These are phyloP conservation scores for Phyllosticta capitalensis DNA, from an alignment of 2,329 filamentous ascomycete species.

Conservation along the genomic window DNA sequence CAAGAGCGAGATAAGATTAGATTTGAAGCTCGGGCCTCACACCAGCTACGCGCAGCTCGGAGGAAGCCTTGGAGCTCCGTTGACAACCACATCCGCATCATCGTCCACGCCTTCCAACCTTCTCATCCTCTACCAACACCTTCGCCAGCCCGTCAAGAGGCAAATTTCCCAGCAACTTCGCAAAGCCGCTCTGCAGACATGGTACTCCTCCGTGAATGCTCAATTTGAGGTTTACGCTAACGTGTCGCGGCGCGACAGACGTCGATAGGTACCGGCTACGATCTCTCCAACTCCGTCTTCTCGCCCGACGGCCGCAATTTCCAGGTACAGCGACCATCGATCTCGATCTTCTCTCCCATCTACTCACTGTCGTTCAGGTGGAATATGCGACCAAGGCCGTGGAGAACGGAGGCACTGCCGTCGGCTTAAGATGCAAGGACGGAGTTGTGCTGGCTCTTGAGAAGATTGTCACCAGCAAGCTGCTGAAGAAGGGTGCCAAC, in stretches of 20 bases:
- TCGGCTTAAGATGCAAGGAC: conserved; percentile 95
- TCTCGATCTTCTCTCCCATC: neutral
- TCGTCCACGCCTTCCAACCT: conserved; percentile 1
- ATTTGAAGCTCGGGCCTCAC: neutral
- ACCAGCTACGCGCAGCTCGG: conserved; percentile 7
- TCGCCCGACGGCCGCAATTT: conserved; percentile 98
- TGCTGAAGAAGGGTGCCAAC: conserved; percentile 90
- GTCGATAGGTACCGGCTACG: conserved; percentile 98
- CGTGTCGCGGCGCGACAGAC: conserved; percentile 50
- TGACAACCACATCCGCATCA: conserved; percentile 7
- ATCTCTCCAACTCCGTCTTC: conserved; percentile 99
- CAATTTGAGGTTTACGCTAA: neutral
- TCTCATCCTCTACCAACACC: neutral
- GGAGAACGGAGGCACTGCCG: conserved; percentile 91
- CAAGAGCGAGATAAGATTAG: conserved; percentile 6
- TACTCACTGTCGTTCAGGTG: conserved; percentile 38
- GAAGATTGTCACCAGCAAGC: conserved; percentile 92
- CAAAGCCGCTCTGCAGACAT: neutral
- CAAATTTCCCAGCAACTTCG: neutral
- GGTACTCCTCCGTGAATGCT: neutral
- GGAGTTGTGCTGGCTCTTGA: conserved; percentile 93
- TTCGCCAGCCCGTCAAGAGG: neutral
- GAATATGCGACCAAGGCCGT: conserved; percentile 99
- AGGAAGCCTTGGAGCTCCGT: conserved; percentile 10
- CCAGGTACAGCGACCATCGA: conserved; percentile 52